Conservation (phyloP, 768 basidiomycete species). For the Termitomyces sp. region DNA sequence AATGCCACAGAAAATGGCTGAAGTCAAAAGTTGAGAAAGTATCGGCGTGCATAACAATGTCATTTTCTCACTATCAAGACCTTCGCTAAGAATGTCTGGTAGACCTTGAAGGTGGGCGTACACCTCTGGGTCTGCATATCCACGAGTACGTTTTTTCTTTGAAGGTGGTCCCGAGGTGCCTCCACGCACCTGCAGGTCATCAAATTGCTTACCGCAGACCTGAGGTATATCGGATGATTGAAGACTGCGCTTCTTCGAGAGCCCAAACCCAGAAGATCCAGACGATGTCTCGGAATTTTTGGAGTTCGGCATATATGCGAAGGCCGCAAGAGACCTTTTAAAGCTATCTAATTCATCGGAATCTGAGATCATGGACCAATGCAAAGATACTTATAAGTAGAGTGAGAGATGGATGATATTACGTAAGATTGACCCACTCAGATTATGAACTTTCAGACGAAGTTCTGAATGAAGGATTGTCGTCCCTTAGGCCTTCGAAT, state of each 20-base stretch:
- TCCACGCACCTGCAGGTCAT: background rate
- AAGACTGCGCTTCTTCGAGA: background rate
- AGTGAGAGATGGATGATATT: background rate
- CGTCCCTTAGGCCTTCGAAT: background rate
- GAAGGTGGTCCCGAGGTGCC: background rate
- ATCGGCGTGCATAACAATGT: background rate
- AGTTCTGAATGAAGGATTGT: no score
- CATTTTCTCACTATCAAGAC: slow-evolving; percentile 47
- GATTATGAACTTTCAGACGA: no score
- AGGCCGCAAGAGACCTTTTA: background rate
- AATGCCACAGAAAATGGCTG: slow-evolving; percentile 83
- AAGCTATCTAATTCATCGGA: background rate
- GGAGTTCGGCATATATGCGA: background rate
- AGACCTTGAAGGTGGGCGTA: slow-evolving; percentile 47
- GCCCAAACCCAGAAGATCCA: background rate
- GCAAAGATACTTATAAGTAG: background rate
- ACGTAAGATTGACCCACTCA: background rate
- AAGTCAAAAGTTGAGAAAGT: background rate
- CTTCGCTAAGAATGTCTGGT: slow-evolving; percentile 44
- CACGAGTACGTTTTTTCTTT: slow-evolving; percentile 26
- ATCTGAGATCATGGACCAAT: background rate
- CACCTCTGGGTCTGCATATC: slow-evolving; percentile 44
- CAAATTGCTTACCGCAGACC: background rate
- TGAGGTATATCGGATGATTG: background rate
- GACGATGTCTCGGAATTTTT: background rate